A percentile compares a stretch with the other conserved stretches of the same genome.
Evolutionary conservation across 305 asterid genomes (phyloP).

Genomic region (Fraxinus latifolia): DNA sequence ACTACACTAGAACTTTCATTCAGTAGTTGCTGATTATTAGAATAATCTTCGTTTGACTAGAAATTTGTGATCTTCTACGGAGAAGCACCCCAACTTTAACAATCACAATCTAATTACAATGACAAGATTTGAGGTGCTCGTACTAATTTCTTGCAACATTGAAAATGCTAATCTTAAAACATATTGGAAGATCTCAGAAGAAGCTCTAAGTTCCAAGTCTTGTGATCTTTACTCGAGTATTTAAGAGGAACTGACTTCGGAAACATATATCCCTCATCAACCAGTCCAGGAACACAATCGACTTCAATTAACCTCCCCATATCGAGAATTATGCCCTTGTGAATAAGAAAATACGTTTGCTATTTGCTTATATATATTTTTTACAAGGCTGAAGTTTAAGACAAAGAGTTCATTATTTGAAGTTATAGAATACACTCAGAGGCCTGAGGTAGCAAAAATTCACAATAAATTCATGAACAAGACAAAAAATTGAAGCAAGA

Average conservation of each 20-base stretch:
- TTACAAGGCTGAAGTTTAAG: not conserved
- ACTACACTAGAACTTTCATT: not conserved
- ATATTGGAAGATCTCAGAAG: not conserved
- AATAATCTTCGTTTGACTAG: not conserved
- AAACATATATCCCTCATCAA: not conserved
- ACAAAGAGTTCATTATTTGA: not conserved
- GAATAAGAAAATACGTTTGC: not conserved
- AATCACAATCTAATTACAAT: not conserved
- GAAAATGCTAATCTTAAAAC: not conserved
- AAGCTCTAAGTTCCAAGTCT: not conserved
- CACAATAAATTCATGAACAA: not conserved
- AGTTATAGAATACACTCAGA: not conserved
- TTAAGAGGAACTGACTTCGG: not conserved
- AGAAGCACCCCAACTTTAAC: not conserved
- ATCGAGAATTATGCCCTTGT: not conserved
- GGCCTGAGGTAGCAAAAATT: not conserved
- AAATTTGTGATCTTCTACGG: not conserved
- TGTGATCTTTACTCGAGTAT: not conserved
- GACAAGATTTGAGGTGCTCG: not conserved
- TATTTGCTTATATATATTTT: not conserved
- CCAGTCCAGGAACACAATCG: not conserved
- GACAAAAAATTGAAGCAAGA: conserved; percentile 4
- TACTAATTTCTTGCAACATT: not conserved
- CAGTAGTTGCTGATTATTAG: not conserved
- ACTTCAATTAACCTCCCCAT: not conserved